A percentile compares a stretch with the other conserved stretches of the same genome.
These are phyloP conservation scores for Blastocystis sp. DNA, from an alignment of 352 stramenopile species.

Conservation along the genomic window DNA sequence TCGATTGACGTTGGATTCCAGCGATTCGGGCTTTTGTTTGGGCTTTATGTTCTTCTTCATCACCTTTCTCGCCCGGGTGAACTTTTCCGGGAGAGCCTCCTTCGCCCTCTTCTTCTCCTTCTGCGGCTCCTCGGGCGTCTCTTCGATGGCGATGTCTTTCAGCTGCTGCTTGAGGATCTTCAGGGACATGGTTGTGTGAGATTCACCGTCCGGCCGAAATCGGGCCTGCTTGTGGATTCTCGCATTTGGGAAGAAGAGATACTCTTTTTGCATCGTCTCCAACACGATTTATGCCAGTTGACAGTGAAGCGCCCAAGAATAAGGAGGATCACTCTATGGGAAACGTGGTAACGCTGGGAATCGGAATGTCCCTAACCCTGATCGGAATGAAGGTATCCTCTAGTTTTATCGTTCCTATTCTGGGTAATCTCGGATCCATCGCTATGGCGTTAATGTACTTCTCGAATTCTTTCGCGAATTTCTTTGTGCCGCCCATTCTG, in stretches of 20 bases:
- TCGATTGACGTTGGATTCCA: background rate
- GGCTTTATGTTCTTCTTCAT: conserved; percentile 68
- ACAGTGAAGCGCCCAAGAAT: background rate
- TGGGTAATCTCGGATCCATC: conserved; percentile 63
- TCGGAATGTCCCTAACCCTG: conserved; percentile 56
- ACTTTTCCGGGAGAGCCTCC: background rate
- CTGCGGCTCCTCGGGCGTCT: background rate
- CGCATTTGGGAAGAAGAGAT: background rate
- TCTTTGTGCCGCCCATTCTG: conserved; percentile 64
- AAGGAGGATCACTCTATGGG: conserved; percentile 40
- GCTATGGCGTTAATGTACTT: conserved; percentile 60
- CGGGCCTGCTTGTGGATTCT: background rate
- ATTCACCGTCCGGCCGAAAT: background rate
- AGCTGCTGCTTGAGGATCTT: conserved; percentile 64
- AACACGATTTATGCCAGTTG: conserved; percentile 3
- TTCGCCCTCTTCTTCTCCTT: background rate
- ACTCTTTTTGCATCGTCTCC: background rate
- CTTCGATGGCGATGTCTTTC: conserved; percentile 20
- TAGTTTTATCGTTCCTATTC: conserved; percentile 63
- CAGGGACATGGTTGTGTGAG: conserved; percentile 21
- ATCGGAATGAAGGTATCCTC: conserved; percentile 65
- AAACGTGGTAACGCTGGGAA: conserved; percentile 64
- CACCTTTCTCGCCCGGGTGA: conserved; percentile 44
- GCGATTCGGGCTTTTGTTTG: background rate
- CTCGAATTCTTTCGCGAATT: conserved; percentile 59